Percentiles rank a stretch among this genome's conserved stretches.
phyloP scores from a whole-genome alignment of 352 stramenopile genomes.

The Pythium aristosporum region DNA sequence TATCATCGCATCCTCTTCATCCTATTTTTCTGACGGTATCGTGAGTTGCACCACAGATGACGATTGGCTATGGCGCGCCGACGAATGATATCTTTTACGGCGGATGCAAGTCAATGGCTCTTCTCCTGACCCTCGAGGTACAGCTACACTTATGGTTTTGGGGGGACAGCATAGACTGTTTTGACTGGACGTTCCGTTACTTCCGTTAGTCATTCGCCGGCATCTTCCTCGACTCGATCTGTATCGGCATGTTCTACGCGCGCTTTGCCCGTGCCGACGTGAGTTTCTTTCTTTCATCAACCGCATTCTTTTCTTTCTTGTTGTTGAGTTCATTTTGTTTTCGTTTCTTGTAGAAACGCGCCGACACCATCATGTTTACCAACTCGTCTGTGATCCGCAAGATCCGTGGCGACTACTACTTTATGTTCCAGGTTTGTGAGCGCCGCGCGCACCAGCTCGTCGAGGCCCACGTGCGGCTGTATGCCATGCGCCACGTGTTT shows the following conservation, averaged over 20 bases:
- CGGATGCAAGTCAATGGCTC: slow-evolving; percentile 75
- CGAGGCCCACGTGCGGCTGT: slow-evolving; percentile 80
- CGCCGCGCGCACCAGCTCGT: slow-evolving; percentile 88
- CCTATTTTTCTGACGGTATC: not conserved
- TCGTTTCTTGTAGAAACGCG: slow-evolving; percentile 51
- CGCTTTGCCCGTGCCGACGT: slow-evolving; percentile 80
- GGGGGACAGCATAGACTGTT: too few species aligned
- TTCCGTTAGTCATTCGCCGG: slow-evolving; percentile 68
- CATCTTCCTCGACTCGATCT: slow-evolving; percentile 86
- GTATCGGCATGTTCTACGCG: slow-evolving; percentile 87
- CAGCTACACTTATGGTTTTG: not conserved
- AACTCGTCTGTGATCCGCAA: slow-evolving; percentile 85
- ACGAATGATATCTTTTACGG: slow-evolving; percentile 90
- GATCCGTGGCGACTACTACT: slow-evolving; percentile 89
- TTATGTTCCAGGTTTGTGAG: slow-evolving; percentile 92
- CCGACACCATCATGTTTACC: slow-evolving; percentile 87
- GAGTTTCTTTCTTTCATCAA: slow-evolving; percentile 15
- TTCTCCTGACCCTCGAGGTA: slow-evolving; percentile 76
- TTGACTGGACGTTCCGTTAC: not conserved
- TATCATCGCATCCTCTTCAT: not conserved
- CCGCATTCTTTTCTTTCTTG: not conserved
- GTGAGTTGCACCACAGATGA: slow-evolving; percentile 57
- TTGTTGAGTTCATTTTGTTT: not conserved
- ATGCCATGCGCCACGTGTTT: slow-evolving; percentile 75
- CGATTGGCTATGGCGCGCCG: slow-evolving; percentile 82